Evolutionary conservation across 208 protist genomes (phyloP).

Genomic region (Crithidia brevicula): DNA sequence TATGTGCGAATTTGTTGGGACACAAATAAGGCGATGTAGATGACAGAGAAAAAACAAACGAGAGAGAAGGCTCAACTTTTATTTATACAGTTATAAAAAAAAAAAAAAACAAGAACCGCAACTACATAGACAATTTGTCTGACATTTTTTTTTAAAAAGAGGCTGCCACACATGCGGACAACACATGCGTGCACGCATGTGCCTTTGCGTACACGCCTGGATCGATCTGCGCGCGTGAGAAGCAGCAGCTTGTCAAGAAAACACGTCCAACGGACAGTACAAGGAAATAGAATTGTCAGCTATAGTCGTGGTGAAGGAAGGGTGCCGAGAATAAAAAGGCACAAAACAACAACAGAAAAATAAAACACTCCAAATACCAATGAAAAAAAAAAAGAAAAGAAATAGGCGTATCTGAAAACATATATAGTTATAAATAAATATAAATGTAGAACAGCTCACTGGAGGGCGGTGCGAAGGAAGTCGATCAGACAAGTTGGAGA

Average conservation of each 20-base stretch:
- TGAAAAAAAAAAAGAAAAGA: background rate
- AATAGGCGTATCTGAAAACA: no score
- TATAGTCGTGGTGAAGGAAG: slow-evolving; percentile 7
- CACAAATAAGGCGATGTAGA: background rate
- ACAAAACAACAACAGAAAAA: no score
- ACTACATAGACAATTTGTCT: background rate
- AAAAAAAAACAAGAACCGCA: background rate
- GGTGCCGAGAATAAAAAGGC: background rate
- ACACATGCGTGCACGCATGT: background rate
- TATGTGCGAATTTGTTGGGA: slow-evolving; percentile 7
- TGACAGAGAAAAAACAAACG: background rate
- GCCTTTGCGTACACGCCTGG: background rate
- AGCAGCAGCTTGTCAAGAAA: background rate
- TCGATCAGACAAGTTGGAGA: no score
- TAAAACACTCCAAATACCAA: background rate
- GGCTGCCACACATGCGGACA: background rate
- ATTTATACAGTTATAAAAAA: slow-evolving; percentile 12
- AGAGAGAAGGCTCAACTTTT: slow-evolving; percentile 1
- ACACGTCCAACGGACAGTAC: slow-evolving; percentile 8
- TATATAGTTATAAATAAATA: no score
- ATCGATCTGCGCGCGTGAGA: slow-evolving; percentile 3
- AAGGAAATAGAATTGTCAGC: slow-evolving; percentile 13
- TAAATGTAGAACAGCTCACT: no score
- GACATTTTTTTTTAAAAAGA: background rate
- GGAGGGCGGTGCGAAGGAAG: no score